These are phyloP conservation scores for Coemansia sp. DNA, from an alignment of 371 early-diverging fungal genomes.

Conservation along the genomic window DNA sequence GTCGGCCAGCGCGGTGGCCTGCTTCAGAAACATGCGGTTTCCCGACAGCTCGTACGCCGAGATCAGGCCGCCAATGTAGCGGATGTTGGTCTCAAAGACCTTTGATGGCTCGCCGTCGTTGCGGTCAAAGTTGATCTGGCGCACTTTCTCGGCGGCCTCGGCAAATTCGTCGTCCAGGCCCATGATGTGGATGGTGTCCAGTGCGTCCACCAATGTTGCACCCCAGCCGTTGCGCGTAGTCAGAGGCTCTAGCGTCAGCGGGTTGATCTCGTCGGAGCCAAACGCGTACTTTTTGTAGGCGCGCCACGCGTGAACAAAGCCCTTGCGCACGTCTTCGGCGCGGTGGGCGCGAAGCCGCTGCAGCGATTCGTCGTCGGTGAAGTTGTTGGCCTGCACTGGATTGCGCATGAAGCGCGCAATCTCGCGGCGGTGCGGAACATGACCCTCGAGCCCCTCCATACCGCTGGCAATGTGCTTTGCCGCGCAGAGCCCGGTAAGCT, in stretches of 20 bases:
- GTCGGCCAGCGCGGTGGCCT: constrained; percentile 80
- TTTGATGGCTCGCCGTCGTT: constrained; percentile 58
- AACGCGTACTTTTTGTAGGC: constrained; percentile 79
- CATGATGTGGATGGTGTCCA: constrained; percentile 86
- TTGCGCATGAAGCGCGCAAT: constrained; percentile 20
- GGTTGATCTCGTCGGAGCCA: constrained; percentile 88
- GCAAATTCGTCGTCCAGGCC: constrained; percentile 72
- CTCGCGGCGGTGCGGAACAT: constrained; percentile 24
- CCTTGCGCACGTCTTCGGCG: constrained; percentile 46
- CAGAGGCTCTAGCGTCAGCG: constrained; percentile 60
- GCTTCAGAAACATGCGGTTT: constrained; percentile 67
- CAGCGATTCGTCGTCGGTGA: constrained; percentile 23
- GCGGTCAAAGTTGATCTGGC: constrained; percentile 63
- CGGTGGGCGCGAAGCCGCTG: constrained; percentile 37
- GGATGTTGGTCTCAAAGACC: constrained; percentile 93
- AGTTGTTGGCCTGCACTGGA: constrained; percentile 41
- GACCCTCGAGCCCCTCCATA: constrained; percentile 40
- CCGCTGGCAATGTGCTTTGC: constrained; percentile 32
- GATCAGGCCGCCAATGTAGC: constrained; percentile 87
- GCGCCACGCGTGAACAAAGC: constrained; percentile 69
- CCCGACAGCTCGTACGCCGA: constrained; percentile 74
- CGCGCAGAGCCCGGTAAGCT: constrained; percentile 6
- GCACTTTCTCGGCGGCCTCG: constrained; percentile 65
- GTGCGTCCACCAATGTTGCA: constrained; percentile 76
- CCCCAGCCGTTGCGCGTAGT: constrained; percentile 57